Base-by-base conservation (phyloP, 768 basidiomycete species). In the Harrya chromipes region DNA sequence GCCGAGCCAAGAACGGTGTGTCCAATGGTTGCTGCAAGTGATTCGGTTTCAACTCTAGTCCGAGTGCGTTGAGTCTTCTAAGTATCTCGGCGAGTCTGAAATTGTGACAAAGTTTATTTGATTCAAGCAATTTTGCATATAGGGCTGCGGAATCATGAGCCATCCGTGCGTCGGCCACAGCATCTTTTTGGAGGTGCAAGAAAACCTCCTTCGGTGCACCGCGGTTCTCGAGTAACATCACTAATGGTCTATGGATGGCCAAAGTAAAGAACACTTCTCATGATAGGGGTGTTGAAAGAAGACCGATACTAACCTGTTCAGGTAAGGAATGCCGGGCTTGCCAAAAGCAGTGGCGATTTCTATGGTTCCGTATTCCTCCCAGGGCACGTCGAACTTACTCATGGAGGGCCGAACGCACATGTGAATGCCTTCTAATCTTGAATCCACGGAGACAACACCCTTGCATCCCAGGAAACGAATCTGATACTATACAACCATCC, bases 401-500 rank as follows among this genome's bases (percentile, higher is more conserved):
- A 91, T 91, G 0, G 85, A 87, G 6, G 69, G 66, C 29, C 90
- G 74, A 9, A 90, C 61, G 24, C 84, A 76, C 85, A 93, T 87
- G 16, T 75, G 76, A 42, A 84, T 79, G 0, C 82, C 82, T 37
- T 66, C 55, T 14, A 71, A 57, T 40, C 70, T 68, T 41, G 77
- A 69, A 57, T 93, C 90, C 11, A 92, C 75, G 4, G 70, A 75
- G 1, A 93, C 85, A 20, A 93, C 80, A 0, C 91, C 92, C 65
- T 94, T 94, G 67, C 76, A 90, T 17, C 88, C 90, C 39, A 92
- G 64, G 62, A 92, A 87, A 40, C 91, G 82, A 42, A 92, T 90
- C 70, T 88, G 88, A 63, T 83, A 87, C 77, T 86, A 47, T 21
- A n/a, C 29, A 50, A 39, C 13, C 33, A 45, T 36, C 29, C 24